phyloP scores from a whole-genome alignment of 257 asterid genomes.

The Osmanthus fragrans region DNA sequence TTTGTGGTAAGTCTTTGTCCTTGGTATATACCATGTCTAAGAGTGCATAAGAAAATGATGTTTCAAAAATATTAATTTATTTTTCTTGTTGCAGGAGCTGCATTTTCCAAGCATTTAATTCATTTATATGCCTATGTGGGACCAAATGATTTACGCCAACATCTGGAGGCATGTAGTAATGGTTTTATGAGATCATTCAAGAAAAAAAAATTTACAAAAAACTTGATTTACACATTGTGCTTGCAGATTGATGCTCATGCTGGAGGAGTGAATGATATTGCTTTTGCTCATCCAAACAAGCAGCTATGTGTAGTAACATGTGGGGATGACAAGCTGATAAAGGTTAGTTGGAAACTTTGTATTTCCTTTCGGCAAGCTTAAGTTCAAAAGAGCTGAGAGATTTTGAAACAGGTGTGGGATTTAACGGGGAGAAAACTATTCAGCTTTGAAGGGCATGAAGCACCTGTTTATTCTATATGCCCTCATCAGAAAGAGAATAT shows the following conservation, averaged over 20 bases:
- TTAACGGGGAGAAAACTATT: slow-evolving; percentile 77
- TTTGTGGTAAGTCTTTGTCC: slow-evolving; percentile 56
- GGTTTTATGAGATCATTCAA: slow-evolving; percentile 5
- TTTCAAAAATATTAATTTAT: slow-evolving; percentile 21
- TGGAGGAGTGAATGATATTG: slow-evolving; percentile 92
- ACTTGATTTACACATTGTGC: slow-evolving; percentile 25
- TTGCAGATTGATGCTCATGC: slow-evolving; percentile 90
- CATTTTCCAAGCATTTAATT: slow-evolving; percentile 88
- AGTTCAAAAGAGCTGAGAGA: slow-evolving; percentile 34
- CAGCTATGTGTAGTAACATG: slow-evolving; percentile 88
- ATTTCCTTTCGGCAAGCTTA: slow-evolving; percentile 6
- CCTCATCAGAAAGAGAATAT: slow-evolving; percentile 96
- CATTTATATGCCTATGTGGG: slow-evolving; percentile 84
- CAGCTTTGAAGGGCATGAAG: slow-evolving; percentile 96
- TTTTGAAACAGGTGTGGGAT: slow-evolving; percentile 92
- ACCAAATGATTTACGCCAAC: slow-evolving; percentile 83
- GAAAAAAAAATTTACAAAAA: slow-evolving; percentile 12
- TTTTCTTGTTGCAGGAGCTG: slow-evolving; percentile 71
- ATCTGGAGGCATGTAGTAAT: slow-evolving; percentile 65
- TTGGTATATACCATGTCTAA: slow-evolving; percentile 12
- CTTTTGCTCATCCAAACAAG: slow-evolving; percentile 94
- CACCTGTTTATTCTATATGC: slow-evolving; percentile 94
- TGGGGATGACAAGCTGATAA: slow-evolving; percentile 94
- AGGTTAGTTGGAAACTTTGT: slow-evolving; percentile 48
- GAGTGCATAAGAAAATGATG: slow-evolving; percentile 11